These are phyloP conservation scores for Magnaporthales sp. DNA, from an alignment of 2,329 filamentous ascomycete genomes.

Conservation along the genomic window DNA sequence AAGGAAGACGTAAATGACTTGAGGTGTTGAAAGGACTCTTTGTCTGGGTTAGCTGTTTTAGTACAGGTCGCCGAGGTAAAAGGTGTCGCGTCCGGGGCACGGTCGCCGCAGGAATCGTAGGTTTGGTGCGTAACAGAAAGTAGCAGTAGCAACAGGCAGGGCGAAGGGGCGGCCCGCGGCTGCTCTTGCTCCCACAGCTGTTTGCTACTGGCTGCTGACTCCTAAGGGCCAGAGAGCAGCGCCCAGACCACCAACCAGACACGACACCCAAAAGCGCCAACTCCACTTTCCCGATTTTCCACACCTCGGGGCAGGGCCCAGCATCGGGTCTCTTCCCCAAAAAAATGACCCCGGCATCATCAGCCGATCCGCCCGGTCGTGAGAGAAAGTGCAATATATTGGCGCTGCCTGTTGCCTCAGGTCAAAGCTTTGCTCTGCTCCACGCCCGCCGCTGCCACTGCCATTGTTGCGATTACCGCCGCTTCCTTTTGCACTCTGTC, in stretches of 20 bases:
- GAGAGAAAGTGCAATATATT: background rate
- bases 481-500: background rate
- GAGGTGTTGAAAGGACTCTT: background rate
- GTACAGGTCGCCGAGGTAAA: background rate
- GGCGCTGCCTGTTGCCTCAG: slow-evolving; percentile 1
- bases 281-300: background rate
- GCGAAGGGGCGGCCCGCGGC: background rate
- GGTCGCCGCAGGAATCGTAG: background rate
- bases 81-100: background rate
- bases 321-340: background rate
- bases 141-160: background rate
- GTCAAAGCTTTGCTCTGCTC: slow-evolving; percentile 7
- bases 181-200: background rate
- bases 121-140: background rate
- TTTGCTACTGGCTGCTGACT: background rate
- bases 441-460: slow-evolving; percentile 1
- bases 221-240: background rate
- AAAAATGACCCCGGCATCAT: slow-evolving; percentile 14
- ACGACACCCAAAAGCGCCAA: background rate
- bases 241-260: background rate
- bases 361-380: slow-evolving; percentile 15
- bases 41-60: background rate
- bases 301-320: background rate
- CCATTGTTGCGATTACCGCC: background rate
- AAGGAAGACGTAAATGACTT: background rate